Conservation (phyloP, 1,284 basidiomycete species). For the Phenoliferia sp. region DNA sequence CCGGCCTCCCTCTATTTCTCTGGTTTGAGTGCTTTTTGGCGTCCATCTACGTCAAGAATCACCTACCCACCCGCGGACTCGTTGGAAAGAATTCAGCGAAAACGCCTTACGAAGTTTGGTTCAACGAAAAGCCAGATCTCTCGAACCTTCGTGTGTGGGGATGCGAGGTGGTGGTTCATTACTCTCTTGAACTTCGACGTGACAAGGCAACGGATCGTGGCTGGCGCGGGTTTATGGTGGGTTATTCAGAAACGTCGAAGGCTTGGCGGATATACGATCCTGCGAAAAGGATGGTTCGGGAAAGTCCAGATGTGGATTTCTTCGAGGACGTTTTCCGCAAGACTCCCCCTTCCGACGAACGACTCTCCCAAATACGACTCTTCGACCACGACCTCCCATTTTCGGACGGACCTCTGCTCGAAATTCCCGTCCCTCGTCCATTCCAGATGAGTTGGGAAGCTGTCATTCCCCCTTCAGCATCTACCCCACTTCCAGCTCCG, state of each 20-base stretch:
- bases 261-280: background rate
- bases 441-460: no score
- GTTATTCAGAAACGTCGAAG: background rate
- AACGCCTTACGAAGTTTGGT: background rate
- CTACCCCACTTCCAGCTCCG: no score
- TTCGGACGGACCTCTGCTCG: no score
- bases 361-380: background rate
- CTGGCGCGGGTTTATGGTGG: background rate
- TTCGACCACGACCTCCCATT: background rate
- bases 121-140: background rate
- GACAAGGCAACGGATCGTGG: constrained; percentile 1
- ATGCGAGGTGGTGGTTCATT: background rate
- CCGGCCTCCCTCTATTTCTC: constrained; percentile 3
- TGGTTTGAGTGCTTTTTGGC: constrained; percentile 1
- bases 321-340: background rate
- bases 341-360: background rate
- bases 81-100: background rate
- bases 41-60: constrained; percentile 1
- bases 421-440: no score
- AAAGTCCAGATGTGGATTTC: background rate
- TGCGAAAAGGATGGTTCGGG: background rate
- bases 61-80: background rate
- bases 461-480: no score
- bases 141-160: background rate
- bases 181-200: background rate